Conservation (phyloP, 805 yeast genomes). For the Ogataea trehalophila region DNA sequence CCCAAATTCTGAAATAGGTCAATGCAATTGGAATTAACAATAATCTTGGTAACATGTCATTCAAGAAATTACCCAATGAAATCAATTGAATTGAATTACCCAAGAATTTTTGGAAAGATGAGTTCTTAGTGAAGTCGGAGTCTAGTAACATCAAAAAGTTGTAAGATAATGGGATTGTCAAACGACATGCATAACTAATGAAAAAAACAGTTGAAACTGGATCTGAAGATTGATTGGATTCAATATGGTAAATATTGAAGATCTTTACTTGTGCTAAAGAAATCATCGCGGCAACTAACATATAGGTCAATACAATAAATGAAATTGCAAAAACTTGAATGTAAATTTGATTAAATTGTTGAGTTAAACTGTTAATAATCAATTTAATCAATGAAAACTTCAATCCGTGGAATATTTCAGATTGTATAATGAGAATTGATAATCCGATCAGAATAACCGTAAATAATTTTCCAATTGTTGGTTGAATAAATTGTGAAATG, state of each 20-base stretch:
- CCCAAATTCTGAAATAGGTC: slow-evolving; percentile 64
- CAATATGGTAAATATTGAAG: slow-evolving; percentile 70
- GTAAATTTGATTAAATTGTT: slow-evolving; percentile 12
- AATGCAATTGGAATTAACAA: slow-evolving; percentile 65
- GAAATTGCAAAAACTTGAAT: slow-evolving; percentile 37
- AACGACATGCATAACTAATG: slow-evolving; percentile 73
- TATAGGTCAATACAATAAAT: slow-evolving; percentile 49
- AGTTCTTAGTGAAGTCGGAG: slow-evolving; percentile 23
- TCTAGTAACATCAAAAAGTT: slow-evolving; percentile 68
- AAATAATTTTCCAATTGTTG: slow-evolving; percentile 38
- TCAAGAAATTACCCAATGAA: slow-evolving; percentile 65
- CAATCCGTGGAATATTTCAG: slow-evolving; percentile 73
- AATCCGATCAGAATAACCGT: slow-evolving; percentile 39
- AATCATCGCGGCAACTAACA: slow-evolving; percentile 62
- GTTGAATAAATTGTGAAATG: slow-evolving; percentile 40
- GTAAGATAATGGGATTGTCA: slow-evolving; percentile 78
- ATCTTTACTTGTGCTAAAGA: slow-evolving; percentile 64
- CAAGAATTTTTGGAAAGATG: slow-evolving; percentile 65
- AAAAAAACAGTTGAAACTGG: slow-evolving; percentile 73
- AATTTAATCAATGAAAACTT: slow-evolving; percentile 56
- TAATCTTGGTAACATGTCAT: slow-evolving; percentile 72
- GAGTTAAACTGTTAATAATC: slow-evolving; percentile 24
- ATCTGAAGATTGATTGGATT: slow-evolving; percentile 63
- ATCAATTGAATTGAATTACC: slow-evolving; percentile 74
- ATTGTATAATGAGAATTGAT: slow-evolving; percentile 58